Evolutionary conservation across 1,284 basidiomycete genomes (phyloP), one percentile per base, ranked within the genome.

Genomic region (Malassezia sympodialis): DNA sequence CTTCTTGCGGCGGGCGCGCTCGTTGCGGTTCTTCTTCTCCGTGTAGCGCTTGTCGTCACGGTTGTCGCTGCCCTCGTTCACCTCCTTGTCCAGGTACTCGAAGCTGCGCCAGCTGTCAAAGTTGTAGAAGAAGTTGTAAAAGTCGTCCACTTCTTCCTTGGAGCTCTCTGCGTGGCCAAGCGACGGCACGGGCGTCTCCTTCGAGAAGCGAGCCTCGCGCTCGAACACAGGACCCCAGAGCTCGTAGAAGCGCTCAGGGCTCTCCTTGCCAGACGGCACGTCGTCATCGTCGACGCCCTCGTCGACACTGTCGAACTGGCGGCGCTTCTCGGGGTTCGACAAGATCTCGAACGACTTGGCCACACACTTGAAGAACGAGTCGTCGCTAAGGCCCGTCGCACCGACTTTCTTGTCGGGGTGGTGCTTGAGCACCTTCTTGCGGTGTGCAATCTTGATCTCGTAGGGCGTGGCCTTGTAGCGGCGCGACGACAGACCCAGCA

Each of bases 51-150:
- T 96, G 76, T 98, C 91, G 76, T 96, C 93, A 63, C 94, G 93
- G 75, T 82, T 89, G 76, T 98, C 93, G 61, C 86, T 88, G 26
- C 93, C 93, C 78, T 98, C 93, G 77, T 96, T 96, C 63, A 90
- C 85, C 76, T 98, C 93, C 81, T 98, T 98, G 79, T 98, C 93
- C 67, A 88, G 80, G 80, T 91, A 96, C 78, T 98, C 93, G 75
- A 98, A 98, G 76, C 85, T 88, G 65, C 94, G 80, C 94, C 94
- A 98, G 70, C 86, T 88, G 77, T 96, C 91, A 77, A 98, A 96
- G 82, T 94, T 94, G 81, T 96, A 96, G 88, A 89, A 98, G 77
- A 93, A 96, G 78, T 96, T 87, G 80, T 96, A 98, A 80, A 98
- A 96, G 17, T 79, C 81, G 76, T 96, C 88, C 59, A 96, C 91